These are phyloP conservation scores for Phytophthora pseudosyringae DNA, from an alignment of 352 stramenopile genomes.

Conservation along the genomic window DNA sequence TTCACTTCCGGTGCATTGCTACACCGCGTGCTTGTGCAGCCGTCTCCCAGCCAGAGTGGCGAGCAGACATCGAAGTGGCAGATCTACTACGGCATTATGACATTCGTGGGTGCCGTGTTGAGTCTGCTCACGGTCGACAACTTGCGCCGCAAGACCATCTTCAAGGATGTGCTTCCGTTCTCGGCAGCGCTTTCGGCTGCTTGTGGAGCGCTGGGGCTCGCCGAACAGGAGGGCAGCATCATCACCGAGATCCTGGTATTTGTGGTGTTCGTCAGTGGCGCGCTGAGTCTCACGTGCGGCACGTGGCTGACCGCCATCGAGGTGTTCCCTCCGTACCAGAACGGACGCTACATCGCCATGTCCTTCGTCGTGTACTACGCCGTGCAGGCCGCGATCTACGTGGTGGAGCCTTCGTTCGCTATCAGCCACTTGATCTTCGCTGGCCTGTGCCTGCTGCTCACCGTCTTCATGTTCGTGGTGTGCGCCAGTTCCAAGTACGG, in stretches of 20 bases:
- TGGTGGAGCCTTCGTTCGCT: slow-evolving; percentile 71
- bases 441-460: slow-evolving; percentile 69
- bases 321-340: slow-evolving; percentile 85
- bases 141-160: slow-evolving; percentile 88
- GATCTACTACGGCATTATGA: slow-evolving; percentile 83
- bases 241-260: slow-evolving; percentile 78
- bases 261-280: slow-evolving; percentile 68
- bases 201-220: slow-evolving; percentile 64
- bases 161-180: slow-evolving; percentile 88
- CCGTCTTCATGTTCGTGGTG: slow-evolving; percentile 77
- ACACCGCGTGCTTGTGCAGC: slow-evolving; percentile 68
- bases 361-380: slow-evolving; percentile 84
- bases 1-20: slow-evolving; percentile 78
- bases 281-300: slow-evolving; percentile 76
- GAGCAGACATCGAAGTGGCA: slow-evolving; percentile 78
- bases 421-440: slow-evolving; percentile 82
- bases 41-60: slow-evolving; percentile 40
- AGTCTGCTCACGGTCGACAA: slow-evolving; percentile 85
- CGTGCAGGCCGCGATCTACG: slow-evolving; percentile 70
- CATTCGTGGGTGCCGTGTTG: slow-evolving; percentile 67
- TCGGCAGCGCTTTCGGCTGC: slow-evolving; percentile 59
- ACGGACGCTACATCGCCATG: slow-evolving; percentile 65
- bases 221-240: slow-evolving; percentile 45
- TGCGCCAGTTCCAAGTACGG: slow-evolving; percentile 84
- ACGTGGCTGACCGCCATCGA: slow-evolving; percentile 88